Evolutionary conservation across 768 basidiomycete genomes (phyloP).

Genomic region (Lactifluus echinatus): DNA sequence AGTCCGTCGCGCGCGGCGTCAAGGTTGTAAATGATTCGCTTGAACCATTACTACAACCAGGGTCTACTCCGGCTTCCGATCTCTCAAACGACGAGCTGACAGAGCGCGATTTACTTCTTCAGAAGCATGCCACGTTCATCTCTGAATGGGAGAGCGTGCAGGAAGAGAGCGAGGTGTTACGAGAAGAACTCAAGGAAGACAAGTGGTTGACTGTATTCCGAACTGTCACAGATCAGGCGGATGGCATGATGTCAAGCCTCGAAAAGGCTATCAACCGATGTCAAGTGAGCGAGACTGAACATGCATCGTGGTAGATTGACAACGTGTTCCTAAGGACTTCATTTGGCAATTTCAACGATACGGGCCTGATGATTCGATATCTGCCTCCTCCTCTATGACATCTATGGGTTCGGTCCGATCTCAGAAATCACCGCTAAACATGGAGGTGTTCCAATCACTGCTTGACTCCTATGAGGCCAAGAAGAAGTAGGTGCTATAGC

Average conservation of each 20-base stretch:
- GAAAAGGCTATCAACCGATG: slow-evolving; percentile 90
- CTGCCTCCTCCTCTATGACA: slow-evolving; percentile 31
- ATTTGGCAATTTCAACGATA: slow-evolving; percentile 72
- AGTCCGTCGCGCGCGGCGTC: slow-evolving; percentile 63
- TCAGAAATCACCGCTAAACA: slow-evolving; percentile 43
- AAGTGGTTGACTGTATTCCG: slow-evolving; percentile 95
- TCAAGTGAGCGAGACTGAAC: slow-evolving; percentile 46
- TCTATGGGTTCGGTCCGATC: slow-evolving; percentile 34
- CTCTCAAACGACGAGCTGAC: slow-evolving; percentile 28
- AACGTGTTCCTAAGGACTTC: slow-evolving; percentile 50
- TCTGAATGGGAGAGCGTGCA: slow-evolving; percentile 78
- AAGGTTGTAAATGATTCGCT: slow-evolving; percentile 58
- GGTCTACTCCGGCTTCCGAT: slow-evolving; percentile 41
- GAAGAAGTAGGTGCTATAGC: slow-evolving; percentile 57
- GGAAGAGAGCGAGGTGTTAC: slow-evolving; percentile 68
- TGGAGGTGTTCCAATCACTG: slow-evolving; percentile 58
- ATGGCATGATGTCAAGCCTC: slow-evolving; percentile 94
- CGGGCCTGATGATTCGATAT: slow-evolving; percentile 38
- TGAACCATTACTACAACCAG: slow-evolving; percentile 44
- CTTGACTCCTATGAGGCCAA: slow-evolving; percentile 77
- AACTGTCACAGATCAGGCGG: slow-evolving; percentile 89
- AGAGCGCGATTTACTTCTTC: slow-evolving; percentile 45
- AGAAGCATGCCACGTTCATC: slow-evolving; percentile 66
- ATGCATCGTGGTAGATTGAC: neutral
- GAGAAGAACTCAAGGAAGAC: slow-evolving; percentile 93